A percentile compares a stretch with the other conserved stretches of the same genome.
These are phyloP conservation scores for Helicostylum pulchrum DNA, from an alignment of 192 early-diverging fungal genomes.

Conservation along the genomic window DNA sequence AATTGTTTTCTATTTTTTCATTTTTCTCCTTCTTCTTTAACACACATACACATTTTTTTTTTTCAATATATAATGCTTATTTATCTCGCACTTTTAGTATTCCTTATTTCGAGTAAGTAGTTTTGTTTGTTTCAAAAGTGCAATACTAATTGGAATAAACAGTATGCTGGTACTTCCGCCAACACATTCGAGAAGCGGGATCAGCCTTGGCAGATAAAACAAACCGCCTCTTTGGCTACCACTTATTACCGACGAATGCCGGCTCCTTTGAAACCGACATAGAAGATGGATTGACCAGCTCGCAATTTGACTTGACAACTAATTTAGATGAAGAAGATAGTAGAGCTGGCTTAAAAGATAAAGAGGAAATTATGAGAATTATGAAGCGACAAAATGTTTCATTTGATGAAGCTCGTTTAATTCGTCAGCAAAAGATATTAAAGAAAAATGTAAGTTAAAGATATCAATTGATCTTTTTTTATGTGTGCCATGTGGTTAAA, in stretches of 20 bases:
- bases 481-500: background rate
- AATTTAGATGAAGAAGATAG: constrained; percentile 49
- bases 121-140: background rate
- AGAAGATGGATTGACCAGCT: constrained; percentile 54
- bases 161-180: constrained; percentile 17
- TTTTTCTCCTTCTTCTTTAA: background rate
- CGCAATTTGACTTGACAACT: constrained; percentile 46
- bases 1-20: background rate
- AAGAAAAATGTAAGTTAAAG: constrained; percentile 42
- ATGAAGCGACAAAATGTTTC: constrained; percentile 49
- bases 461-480: background rate
- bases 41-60: background rate
- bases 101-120: constrained; percentile 3
- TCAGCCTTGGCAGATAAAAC: constrained; percentile 25
- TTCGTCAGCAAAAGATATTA: constrained; percentile 51
- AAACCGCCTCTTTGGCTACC: constrained; percentile 38
- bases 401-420: constrained; percentile 59
- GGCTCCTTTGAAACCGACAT: constrained; percentile 52
- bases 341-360: constrained; percentile 51
- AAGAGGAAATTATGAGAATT: constrained; percentile 50
- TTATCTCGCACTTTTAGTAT: constrained; percentile 2
- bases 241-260: constrained; percentile 45
- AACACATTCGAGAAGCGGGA: background rate
- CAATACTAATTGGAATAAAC: background rate
- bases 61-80: background rate